Conservation (phyloP, 306 rosid genomes). For the Fagus sylvatica region DNA sequence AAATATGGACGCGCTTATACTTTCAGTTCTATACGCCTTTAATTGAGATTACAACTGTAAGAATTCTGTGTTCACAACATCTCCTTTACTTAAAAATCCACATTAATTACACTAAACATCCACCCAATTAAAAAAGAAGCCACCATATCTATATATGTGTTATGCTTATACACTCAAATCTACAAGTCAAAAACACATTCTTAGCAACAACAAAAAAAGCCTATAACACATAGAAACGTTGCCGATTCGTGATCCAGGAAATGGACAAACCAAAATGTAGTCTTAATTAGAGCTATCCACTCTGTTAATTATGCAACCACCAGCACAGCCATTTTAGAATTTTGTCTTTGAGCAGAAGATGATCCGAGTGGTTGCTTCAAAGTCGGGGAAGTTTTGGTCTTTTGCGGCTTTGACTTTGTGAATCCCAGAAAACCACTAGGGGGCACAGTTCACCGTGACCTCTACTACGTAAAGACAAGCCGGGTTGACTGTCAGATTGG, state of each 20-base stretch:
- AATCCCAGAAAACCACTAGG: conserved; percentile 20
- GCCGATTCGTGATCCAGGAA: conserved; percentile 17
- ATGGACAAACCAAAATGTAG: conserved; percentile 21
- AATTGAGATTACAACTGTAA: too few species aligned
- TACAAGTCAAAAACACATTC: background rate
- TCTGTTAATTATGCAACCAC: conserved; percentile 20
- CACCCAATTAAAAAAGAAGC: background rate
- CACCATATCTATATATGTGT: background rate
- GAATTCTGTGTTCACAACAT: background rate
- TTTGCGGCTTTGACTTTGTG: conserved; percentile 64
- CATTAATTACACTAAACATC: background rate
- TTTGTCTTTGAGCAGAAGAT: conserved; percentile 21
- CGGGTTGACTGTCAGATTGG: conserved; percentile 54
- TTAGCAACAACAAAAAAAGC: background rate
- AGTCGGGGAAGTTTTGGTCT: conserved; percentile 59
- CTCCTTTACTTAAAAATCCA: background rate
- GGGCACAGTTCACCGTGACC: background rate
- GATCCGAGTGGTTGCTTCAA: conserved; percentile 48
- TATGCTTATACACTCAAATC: background rate
- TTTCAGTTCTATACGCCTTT: background rate
- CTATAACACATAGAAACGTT: background rate
- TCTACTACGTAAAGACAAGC: conserved; percentile 22
- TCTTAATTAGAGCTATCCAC: conserved; percentile 20
- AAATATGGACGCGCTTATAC: background rate
- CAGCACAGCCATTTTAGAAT: conserved; percentile 13